Evolutionary conservation across 176 grass and related monocot species (phyloP).

Genomic region (Aegilops sharonensis): DNA sequence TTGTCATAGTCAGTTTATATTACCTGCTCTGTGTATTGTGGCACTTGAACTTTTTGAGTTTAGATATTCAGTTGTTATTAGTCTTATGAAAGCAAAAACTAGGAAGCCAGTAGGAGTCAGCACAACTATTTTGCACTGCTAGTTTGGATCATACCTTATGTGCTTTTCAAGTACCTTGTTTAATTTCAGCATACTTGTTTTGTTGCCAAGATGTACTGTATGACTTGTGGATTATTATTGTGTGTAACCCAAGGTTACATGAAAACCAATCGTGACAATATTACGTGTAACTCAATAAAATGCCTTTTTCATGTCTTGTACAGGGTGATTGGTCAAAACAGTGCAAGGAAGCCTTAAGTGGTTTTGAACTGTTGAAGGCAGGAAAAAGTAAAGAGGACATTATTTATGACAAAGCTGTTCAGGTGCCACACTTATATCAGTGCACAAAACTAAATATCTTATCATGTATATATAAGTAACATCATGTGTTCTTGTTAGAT

Average conservation of each 20-base stretch:
- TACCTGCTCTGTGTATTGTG: background rate
- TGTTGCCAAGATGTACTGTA: background rate
- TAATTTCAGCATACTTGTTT: background rate
- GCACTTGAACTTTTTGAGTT: background rate
- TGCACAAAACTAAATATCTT: conserved; percentile 22
- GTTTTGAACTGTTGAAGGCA: conserved; percentile 65
- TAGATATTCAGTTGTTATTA: background rate
- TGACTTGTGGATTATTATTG: background rate
- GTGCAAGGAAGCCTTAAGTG: conserved; percentile 67
- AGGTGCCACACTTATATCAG: conserved; percentile 37
- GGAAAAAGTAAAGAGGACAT: conserved; percentile 72
- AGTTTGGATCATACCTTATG: background rate
- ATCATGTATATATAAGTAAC: background rate
- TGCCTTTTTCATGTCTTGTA: conserved; percentile 23
- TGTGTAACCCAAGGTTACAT: background rate
- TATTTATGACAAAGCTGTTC: conserved; percentile 81
- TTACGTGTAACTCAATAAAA: conserved; percentile 14
- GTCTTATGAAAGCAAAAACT: background rate
- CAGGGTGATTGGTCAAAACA: conserved; percentile 81
- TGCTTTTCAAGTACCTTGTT: background rate
- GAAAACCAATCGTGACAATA: background rate
- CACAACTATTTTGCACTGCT: background rate
- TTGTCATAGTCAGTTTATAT: background rate
- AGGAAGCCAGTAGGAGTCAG: background rate
- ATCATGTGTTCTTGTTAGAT: conserved; percentile 54